Percentiles rank a stretch among this genome's conserved stretches.
phyloP scores from a whole-genome alignment of 805 yeast genomes.

The Saccharomycopsis synnaedendra region DNA sequence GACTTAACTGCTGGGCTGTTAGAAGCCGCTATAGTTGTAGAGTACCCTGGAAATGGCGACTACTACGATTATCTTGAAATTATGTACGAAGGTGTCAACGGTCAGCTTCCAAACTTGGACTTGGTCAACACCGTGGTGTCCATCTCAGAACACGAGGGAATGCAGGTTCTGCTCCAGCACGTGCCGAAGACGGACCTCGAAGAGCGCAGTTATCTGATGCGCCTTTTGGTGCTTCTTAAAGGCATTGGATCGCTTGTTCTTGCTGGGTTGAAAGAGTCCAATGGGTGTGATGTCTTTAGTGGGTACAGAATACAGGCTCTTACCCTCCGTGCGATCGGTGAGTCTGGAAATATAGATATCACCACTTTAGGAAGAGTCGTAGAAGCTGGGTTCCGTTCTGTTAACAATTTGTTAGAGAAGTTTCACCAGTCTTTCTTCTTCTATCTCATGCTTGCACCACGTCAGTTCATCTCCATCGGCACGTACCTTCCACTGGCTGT shows the following conservation, averaged over 20 bases:
- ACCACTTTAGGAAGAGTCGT: constrained; percentile 87
- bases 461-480: constrained; percentile 81
- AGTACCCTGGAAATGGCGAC: constrained; percentile 58
- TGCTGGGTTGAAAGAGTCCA: constrained; percentile 52
- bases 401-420: constrained; percentile 86
- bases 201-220: constrained; percentile 36
- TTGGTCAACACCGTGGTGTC: constrained; percentile 71
- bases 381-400: constrained; percentile 79
- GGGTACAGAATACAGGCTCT: constrained; percentile 95
- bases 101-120: constrained; percentile 92
- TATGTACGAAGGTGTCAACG: constrained; percentile 80
- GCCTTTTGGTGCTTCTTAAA: constrained; percentile 45
- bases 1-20: constrained; percentile 89
- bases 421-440: constrained; percentile 96
- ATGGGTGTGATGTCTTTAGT: constrained; percentile 84
- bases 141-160: constrained; percentile 65
- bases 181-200: constrained; percentile 35
- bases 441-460: constrained; percentile 70
- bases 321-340: constrained; percentile 62
- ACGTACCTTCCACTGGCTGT: constrained; percentile 85
- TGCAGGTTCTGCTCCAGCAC: constrained; percentile 57
- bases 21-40: constrained; percentile 81
- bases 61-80: constrained; percentile 65
- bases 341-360: constrained; percentile 53
- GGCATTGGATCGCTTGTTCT: constrained; percentile 63